Evolutionary conservation across 1,284 basidiomycete species (phyloP).

Genomic region (Ceratobasidium sp.): DNA sequence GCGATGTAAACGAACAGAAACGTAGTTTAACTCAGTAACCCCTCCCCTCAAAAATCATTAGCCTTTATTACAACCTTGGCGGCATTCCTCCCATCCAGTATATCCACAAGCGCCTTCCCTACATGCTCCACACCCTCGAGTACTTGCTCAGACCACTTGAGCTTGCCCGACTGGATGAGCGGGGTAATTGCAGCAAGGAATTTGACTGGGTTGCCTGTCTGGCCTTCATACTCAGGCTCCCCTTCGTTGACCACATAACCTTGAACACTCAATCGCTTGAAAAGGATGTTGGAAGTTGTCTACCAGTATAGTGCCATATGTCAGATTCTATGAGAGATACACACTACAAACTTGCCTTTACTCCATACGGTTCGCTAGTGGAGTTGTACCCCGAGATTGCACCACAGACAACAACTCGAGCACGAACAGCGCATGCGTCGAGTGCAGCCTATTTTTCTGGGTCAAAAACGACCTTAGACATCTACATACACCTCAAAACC

Average conservation of each 20-base stretch:
- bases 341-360: slow-evolving; percentile 44
- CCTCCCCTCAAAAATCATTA: too few species aligned
- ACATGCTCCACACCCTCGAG: slow-evolving; percentile 42
- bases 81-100: slow-evolving; percentile 11
- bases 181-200: slow-evolving; percentile 41
- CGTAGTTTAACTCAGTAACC: neutral
- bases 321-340: too few species aligned
- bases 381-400: slow-evolving; percentile 51
- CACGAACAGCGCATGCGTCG: slow-evolving; percentile 49
- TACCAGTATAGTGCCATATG: neutral
- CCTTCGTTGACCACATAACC: slow-evolving; percentile 52
- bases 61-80: slow-evolving; percentile 39
- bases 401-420: slow-evolving; percentile 50
- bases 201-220: slow-evolving; percentile 24
- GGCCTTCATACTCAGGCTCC: slow-evolving; percentile 44
- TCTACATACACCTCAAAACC: too few species aligned
- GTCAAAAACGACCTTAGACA: too few species aligned
- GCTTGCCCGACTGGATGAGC: slow-evolving; percentile 46
- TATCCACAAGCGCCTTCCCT: slow-evolving; percentile 2
- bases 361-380: slow-evolving; percentile 46
- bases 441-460: slow-evolving; percentile 50
- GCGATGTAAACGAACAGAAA: too few species aligned
- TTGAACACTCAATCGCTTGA: slow-evolving; percentile 48
- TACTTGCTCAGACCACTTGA: slow-evolving; percentile 43
- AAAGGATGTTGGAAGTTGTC: slow-evolving; percentile 50